Percentiles rank a stretch among this genome's conserved stretches.
phyloP scores from a whole-genome alignment of 768 basidiomycete species.

The Pulveroboletus frians region DNA sequence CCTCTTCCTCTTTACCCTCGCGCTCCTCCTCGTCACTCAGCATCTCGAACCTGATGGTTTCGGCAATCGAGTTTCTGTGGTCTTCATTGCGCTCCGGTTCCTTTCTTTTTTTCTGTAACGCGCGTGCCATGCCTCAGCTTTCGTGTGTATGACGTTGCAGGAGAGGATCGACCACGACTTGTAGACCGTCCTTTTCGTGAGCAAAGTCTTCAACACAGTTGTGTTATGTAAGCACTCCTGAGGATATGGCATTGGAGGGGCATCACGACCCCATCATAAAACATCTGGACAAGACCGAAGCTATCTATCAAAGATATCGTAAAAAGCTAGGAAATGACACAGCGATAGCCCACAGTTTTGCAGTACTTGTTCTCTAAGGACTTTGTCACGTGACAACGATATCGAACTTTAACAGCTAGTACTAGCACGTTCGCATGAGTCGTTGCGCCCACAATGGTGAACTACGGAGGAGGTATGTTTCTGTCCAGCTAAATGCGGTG shows the following conservation, averaged over 20 bases:
- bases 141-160: not conserved
- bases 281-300: not conserved
- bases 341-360: not conserved
- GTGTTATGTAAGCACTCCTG: constrained; percentile 17
- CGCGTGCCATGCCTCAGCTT: constrained; percentile 35
- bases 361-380: not conserved
- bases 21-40: constrained; percentile 64
- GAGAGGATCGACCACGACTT: not conserved
- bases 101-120: constrained; percentile 54
- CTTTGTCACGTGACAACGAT: constrained; percentile 5
- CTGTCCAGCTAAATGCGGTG: not conserved
- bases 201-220: not conserved
- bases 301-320: too few species aligned
- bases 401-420: not conserved
- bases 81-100: constrained; percentile 39
- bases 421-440: not conserved
- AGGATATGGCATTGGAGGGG: not conserved
- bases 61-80: constrained; percentile 29
- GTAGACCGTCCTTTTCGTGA: too few species aligned
- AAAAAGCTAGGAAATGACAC: not conserved
- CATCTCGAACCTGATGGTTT: constrained; percentile 58
- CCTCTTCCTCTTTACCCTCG: constrained; percentile 28
- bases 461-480: constrained; percentile 77
- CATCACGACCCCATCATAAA: not conserved
- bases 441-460: constrained; percentile 52